Percentiles rank a stretch among this genome's conserved stretches.
Evolutionary conservation across 108 stramenopile genomes (phyloP).

Genomic region (Cafeteria roenbergensis): DNA sequence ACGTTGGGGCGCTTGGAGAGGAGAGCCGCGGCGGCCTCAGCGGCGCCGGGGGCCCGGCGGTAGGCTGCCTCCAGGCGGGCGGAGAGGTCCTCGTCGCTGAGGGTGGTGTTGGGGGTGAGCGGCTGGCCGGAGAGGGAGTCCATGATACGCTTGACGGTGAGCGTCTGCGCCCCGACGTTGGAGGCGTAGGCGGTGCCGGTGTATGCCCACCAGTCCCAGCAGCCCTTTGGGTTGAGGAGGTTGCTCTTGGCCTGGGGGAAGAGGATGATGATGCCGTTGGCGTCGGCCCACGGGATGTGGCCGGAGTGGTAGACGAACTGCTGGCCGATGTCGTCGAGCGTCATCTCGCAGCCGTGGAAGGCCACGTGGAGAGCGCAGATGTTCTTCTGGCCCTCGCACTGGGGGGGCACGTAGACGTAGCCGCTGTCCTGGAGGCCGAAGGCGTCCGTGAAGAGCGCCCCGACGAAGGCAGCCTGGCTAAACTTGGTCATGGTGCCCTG

Average conservation of each 20-base stretch:
- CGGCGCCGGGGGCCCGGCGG: no score
- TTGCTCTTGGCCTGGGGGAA: constrained; percentile 12
- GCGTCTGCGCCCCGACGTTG: constrained; percentile 17
- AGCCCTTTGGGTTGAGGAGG: constrained; percentile 17
- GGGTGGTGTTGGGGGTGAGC: background rate
- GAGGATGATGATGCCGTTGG: constrained; percentile 18
- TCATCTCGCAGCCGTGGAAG: constrained; percentile 18
- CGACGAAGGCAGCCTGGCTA: background rate
- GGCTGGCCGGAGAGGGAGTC: background rate
- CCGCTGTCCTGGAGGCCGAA: constrained; percentile 2
- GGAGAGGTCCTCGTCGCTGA: background rate
- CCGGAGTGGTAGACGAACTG: constrained; percentile 9
- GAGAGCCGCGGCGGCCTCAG: no score
- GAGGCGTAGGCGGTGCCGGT: constrained; percentile 11
- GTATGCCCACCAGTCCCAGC: constrained; percentile 23
- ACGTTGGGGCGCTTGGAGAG: no score
- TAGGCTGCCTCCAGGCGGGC: no score
- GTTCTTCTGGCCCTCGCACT: background rate
- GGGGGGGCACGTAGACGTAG: constrained; percentile 17
- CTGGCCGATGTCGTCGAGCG: constrained; percentile 3
- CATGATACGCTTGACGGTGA: constrained; percentile 3
- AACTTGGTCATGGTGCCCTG: background rate
- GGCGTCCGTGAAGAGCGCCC: background rate
- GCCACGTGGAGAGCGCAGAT: constrained; percentile 18
- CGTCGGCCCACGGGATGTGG: constrained; percentile 19